Base-by-base conservation (phyloP, 2,329 filamentous ascomycete species). In the Elsinoe fawcettii region DNA sequence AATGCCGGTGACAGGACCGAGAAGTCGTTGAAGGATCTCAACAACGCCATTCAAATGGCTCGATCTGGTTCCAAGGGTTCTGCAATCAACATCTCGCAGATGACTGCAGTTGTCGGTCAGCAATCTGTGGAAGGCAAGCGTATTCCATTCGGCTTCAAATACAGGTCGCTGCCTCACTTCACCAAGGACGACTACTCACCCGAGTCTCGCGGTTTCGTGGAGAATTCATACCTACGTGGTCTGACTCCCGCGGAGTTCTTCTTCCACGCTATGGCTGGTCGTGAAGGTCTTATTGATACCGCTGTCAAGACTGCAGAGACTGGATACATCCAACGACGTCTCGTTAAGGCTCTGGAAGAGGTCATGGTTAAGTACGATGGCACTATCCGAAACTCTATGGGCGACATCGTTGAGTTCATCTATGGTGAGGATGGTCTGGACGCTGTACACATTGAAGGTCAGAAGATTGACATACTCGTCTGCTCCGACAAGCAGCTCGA, bases 211-310 rank as follows among this genome's bases (percentile, higher is more conserved):
- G 93, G 93, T 41, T 99, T 99, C 68, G 93, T 99, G 18, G 93
- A 99, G 73, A 99, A 99, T 75, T 99, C 93, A 0, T 99, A 99
- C 66, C 82, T 99, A 11, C 88, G 93, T 77, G 93, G 93, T 57
- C 77, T 99, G 59, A 99, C 95, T 0, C 93, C 93, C 0, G 86
- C 88, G 0, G 93, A 99, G 66, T 99, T 99, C 76, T 99, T 96
- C 78, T 99, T 99, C 81, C 93, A 99, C 81, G 93, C 93, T 69
- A 99, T 99, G 93, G 93, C 93, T 79, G 93, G 93, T 90, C 85
- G 93, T 78, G 93, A 99, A 75, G 93, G 93, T 95, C 80, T 99
- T 57, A 99, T 99, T 66, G 93, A 99, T 80, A 99, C 93, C 55
- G 93, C 93, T 63, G 95, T 99, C 75, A 99, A 99, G 81, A 99